Evolutionary conservation across 352 stramenopile genomes (phyloP), one percentile per base, ranked within the genome.

Genomic region (Pythium utonaiense): DNA sequence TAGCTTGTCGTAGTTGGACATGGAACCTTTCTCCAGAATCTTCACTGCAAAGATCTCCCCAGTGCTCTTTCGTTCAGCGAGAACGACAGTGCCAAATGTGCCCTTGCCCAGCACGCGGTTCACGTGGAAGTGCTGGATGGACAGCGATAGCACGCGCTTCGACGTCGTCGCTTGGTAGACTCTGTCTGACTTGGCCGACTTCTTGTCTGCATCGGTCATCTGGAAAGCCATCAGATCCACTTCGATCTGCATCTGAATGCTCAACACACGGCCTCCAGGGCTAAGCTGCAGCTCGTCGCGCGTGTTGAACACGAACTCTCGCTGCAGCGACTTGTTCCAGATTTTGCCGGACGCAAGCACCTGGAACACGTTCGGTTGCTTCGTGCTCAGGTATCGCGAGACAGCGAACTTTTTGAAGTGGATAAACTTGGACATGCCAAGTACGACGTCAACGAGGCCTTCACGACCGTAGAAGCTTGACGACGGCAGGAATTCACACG

Each of bases 1-100:
- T 22, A 97, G 70, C 65, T 98, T 96, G 65, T 95, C 85, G 62
- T 96, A 97, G 55, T 93, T 81, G 13, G 82, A 82, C 31, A 78
- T 78, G 13, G 78, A 91, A 49, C 90, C 77, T 59, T 93, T 93
- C 70, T 91, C 82, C 58, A 91, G 91, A 63, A 93, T 93, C 72
- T 93, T 93, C 65, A 93, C 92, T 40, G 84, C 84, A 57, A 91
- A 93, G 64, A 88, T 89, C 57, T 93, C 81, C 54, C 91, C 81
- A 38, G 73, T 66, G 51, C 76, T 89, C 60, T 93, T 81, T 24
- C 80, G 81, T 64, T 91, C 85, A 36, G 91, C 84, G 25, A 93
- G 75, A 54, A 91, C 80, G 54, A 93, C 84, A 1, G 84, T 93
- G 34, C 81, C 84, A 25, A 91, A 91, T 13, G 82, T 82, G 38